A percentile compares a stretch with the other conserved stretches of the same genome.
These are phyloP conservation scores for Aspergillus asperescens DNA, from an alignment of 495 filamentous ascomycete species.

Conservation along the genomic window DNA sequence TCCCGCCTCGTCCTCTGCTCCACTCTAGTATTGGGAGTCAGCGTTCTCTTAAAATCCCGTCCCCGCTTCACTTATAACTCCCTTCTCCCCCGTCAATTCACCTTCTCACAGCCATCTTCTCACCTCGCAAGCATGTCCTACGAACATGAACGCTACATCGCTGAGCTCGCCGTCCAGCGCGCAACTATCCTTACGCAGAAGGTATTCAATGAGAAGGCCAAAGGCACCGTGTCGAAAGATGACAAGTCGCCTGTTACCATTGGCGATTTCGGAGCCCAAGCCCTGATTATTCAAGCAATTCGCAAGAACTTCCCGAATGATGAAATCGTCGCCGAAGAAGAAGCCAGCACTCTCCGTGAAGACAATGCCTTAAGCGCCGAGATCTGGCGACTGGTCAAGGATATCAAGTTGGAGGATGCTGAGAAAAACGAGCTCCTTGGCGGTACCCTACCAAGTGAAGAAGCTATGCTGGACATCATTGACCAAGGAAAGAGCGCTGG, in stretches of 20 bases:
- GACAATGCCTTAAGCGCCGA: constrained; percentile 60
- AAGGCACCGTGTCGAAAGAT: constrained; percentile 88
- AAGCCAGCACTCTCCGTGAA: constrained; percentile 67
- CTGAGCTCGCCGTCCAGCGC: constrained; percentile 87
- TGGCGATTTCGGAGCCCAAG: constrained; percentile 96
- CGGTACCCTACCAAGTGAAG: constrained; percentile 60
- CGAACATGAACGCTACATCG: constrained; percentile 74
- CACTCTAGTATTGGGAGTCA: constrained; percentile 47
- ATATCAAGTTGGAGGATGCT: constrained; percentile 64
- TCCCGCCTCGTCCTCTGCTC: constrained; percentile 37
- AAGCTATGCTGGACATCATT: constrained; percentile 80
- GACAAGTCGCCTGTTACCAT: constrained; percentile 96
- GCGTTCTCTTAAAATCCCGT: constrained; percentile 41
- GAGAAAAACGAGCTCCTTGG: constrained; percentile 63
- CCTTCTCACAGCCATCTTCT: constrained; percentile 22
- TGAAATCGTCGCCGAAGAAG: constrained; percentile 92
- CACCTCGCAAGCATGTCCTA: constrained; percentile 51
- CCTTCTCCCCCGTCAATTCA: constrained; percentile 31
- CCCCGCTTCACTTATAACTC: constrained; percentile 34
- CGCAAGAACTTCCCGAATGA: constrained; percentile 84
- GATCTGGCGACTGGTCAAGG: constrained; percentile 77
- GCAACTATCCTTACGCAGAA: constrained; percentile 83
- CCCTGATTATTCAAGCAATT: constrained; percentile 86
- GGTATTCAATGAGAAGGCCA: constrained; percentile 87
- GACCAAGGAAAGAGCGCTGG: constrained; percentile 78